Percentiles rank a stretch among this genome's conserved stretches.
These are phyloP conservation scores for Myochromella boudieri DNA, from an alignment of 768 basidiomycete genomes.

Conservation along the genomic window DNA sequence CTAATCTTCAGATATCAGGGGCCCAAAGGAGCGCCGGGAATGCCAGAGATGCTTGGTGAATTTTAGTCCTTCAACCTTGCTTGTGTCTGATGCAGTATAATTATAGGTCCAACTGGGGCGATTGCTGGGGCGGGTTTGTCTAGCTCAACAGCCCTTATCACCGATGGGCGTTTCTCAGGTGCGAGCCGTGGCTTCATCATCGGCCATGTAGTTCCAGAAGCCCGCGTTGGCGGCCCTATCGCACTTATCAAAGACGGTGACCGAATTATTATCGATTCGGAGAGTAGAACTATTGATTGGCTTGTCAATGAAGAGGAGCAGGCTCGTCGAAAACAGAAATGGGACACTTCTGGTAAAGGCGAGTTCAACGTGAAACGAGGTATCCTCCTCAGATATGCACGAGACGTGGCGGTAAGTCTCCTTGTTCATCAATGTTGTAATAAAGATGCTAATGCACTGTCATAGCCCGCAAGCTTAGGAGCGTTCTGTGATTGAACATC, in stretches of 20 bases:
- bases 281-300: slow-evolving; percentile 68
- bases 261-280: slow-evolving; percentile 70
- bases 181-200: slow-evolving; percentile 59
- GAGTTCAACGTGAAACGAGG: slow-evolving; percentile 72
- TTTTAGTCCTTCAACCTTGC: not conserved
- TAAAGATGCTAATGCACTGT: slow-evolving; percentile 4
- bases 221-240: slow-evolving; percentile 82
- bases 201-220: slow-evolving; percentile 62
- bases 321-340: slow-evolving; percentile 55
- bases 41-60: slow-evolving; percentile 72
- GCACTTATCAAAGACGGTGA: slow-evolving; percentile 87
- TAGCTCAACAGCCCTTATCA: slow-evolving; percentile 77
- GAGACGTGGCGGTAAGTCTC: slow-evolving; percentile 78
- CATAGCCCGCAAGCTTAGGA: slow-evolving; percentile 76
- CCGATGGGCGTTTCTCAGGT: slow-evolving; percentile 88
- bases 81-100: slow-evolving; percentile 5
- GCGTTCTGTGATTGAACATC: slow-evolving; percentile 75
- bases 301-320: slow-evolving; percentile 68
- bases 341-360: slow-evolving; percentile 67
- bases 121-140: slow-evolving; percentile 84
- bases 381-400: slow-evolving; percentile 75
- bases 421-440: too few relatives aligned
- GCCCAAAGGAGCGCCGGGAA: slow-evolving; percentile 88
- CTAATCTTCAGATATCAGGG: slow-evolving; percentile 88
- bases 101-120: slow-evolving; percentile 73